Base-by-base conservation (phyloP, 2,329 filamentous ascomycete genomes). In the Verticillium nonalfalfae region DNA sequence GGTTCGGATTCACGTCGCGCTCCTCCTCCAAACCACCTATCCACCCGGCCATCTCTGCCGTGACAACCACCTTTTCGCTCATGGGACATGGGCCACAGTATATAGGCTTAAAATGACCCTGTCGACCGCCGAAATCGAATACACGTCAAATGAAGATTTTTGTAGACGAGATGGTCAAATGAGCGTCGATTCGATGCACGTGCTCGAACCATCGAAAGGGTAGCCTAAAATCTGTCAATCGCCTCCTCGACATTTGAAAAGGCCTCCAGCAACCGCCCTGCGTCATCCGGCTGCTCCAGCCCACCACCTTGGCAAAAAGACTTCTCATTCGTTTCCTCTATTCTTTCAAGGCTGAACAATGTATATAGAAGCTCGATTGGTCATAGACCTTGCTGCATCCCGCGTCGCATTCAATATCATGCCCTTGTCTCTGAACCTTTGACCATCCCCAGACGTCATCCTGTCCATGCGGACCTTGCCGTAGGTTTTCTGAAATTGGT, bases 51-150 rank as follows among this genome's bases (percentile, higher is more conserved):
- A 67, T 68, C 70, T 69, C 71, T 68, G 68, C 68, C 67, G 70
- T 63, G 39, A 66, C 67, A 67, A 66, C 67, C 70, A 66, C 61
- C 65, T 68, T 65, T 66, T 65, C 68, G 70, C 26, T 26, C 26
- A 69, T 67, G 69, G 67, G 70, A 68, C 72, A 73, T 76, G 76
- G 68, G 72, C 74, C 75, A 71, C 75, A 78, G 75, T 90, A 82
- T 79, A 86, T 87, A 81, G 84, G 84, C 87, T 90, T 81, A 69
- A 87, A 87, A 69, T 79, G 77, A 76, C 85, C 86, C 76, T 73
- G 74, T 52, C 57, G 60, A 58, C 54, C 61, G 64, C 75, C 65
- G 74, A 78, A 76, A 74, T 78, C 75, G 55, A 70, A 67, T 59
- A 70, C 76, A 73, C 71, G 70, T 71, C 66, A 61, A 71, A 76